Evolutionary conservation across 306 rosid genomes (phyloP), one percentile per base, ranked within the genome.

Genomic region (Geum urbanum): DNA sequence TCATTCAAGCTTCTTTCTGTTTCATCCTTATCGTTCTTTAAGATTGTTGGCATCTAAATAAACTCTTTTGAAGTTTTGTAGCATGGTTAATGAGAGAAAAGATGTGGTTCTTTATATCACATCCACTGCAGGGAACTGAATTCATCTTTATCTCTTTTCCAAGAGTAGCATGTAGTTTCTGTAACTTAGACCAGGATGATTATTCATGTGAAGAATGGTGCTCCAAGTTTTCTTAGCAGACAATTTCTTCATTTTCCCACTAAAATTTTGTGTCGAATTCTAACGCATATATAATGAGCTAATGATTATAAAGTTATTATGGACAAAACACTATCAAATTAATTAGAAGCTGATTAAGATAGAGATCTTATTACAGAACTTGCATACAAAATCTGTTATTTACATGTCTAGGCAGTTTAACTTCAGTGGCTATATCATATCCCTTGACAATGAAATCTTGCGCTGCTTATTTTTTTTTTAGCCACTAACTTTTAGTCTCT

Each of bases 11-110:
- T 19, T n/a, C 18, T 49, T 43, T 20, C 61, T 18, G 37, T 37
- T 24, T 60, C 35, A 19, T 55, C 45, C 63, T 35, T 4, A 40
- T 44, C 32, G 39, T 48, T 50, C 46, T 44, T 70, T 65, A 49
- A 57, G 7, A 11, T 6, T 60, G 54, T 77, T 67, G 55, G 69
- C 69, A 41, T 66, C 11, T 37, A 11, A 40, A 45, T 55, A 32
- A 46, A 47, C 15, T 44, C 22, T 68, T 61, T 63, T 78, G 82
- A 75, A 94, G 98, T 90, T 94, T 51, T 70, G 83, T 48, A 81
- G 76, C 37, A 83, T 84, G 63, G 72, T 84, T 74, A 55, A 71
- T 10, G 81, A 79, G 67, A 73, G 76, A 57, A 77, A 79, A 78
- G 75, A 80, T 81, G 84, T 20, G 56, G 58, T 76, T 8, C 51